Evolutionary conservation across 2,329 filamentous ascomycete genomes (phyloP), one percentile per base, ranked within the genome.

Genomic region (Claviceps capensis): DNA sequence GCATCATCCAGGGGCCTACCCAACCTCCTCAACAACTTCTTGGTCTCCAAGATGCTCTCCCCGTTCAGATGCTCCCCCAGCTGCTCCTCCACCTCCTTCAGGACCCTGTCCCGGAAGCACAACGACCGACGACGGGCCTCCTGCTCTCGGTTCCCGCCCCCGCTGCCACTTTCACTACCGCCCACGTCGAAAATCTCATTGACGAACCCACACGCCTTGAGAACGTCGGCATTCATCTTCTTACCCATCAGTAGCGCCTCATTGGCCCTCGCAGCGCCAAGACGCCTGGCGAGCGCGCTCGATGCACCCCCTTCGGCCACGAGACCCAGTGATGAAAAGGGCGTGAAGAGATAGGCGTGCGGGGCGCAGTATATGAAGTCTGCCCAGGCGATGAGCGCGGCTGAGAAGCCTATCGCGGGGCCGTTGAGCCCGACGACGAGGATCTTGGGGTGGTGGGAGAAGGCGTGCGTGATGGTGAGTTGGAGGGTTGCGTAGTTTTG

Each of bases 211-310:
- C 79, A 77, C 8, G 76, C 71, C 56, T 90, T 73, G 34, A 97
- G 74, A 63, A 95, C 88, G 23, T 83, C 79, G 34, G 79, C 79
- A 0, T 74, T 66, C 59, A 97, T 86, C 45, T 82, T 77, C 67
- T 85, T 86, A 61, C 85, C 89, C 85, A 95, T 93, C 58, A 98
- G 82, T 13, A 97, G 76, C 13, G 93, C 91, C 74, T 97, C 93
- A 63, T 94, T 95, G 9, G 89, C 90, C 64, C 87, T 86, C 53
- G 79, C 73, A 49, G 88, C 77, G 1, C 93, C 93, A 23, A 97
- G 74, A 0, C 91, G 74, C 60, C 85, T 78, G 14, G 93, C 87
- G 53, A 97, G 84, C 0, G 83, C 88, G 52, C 82, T 73, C 16
- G 82, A 88, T 0, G 89, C 82, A 47, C 85, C 88, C 42, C 91